A percentile compares a stretch with the other conserved stretches of the same genome.
phyloP scores from a whole-genome alignment of 2,329 filamentous ascomycete genomes.

The Aureobasidium subglaciale region DNA sequence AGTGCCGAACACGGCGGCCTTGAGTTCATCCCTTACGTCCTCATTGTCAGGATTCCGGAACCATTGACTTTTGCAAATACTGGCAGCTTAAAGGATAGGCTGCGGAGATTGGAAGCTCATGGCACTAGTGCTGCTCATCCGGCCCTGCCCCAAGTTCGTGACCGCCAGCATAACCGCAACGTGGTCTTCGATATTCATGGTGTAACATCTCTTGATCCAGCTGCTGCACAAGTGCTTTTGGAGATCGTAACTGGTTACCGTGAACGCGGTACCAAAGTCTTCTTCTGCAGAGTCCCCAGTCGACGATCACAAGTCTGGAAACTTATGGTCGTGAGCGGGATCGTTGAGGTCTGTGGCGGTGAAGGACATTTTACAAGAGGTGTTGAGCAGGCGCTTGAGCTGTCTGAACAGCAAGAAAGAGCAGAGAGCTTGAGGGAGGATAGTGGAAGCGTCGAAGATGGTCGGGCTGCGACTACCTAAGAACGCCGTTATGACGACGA shows the following conservation, averaged over 20 bases:
- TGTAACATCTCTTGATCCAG: slow-evolving; percentile 91
- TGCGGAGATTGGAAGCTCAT: slow-evolving; percentile 80
- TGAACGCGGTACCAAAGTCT: slow-evolving; percentile 68
- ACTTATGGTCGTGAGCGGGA: slow-evolving; percentile 72
- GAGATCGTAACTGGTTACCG: slow-evolving; percentile 82
- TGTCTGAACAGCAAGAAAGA: slow-evolving; percentile 64
- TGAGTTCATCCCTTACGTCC: slow-evolving; percentile 83
- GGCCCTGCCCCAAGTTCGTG: slow-evolving; percentile 70
- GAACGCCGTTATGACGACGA: neutral
- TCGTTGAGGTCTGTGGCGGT: slow-evolving; percentile 76
- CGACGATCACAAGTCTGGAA: slow-evolving; percentile 54
- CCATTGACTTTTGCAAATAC: slow-evolving; percentile 96
- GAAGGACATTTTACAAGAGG: slow-evolving; percentile 69
- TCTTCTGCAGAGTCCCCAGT: slow-evolving; percentile 57
- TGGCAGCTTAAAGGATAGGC: slow-evolving; percentile 68
- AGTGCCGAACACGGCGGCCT: slow-evolving; percentile 68
- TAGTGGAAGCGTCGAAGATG: neutral
- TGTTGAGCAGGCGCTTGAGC: slow-evolving; percentile 74
- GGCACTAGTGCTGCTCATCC: slow-evolving; percentile 82
- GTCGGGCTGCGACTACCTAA: neutral
- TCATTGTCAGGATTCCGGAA: slow-evolving; percentile 97
- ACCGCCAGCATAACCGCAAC: slow-evolving; percentile 77
- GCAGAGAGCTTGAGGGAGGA: slow-evolving; percentile 20
- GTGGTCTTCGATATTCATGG: slow-evolving; percentile 97
- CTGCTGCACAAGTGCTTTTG: slow-evolving; percentile 79